Base-by-base conservation (phyloP, 106 monocot genomes). In the Allium sativum region DNA sequence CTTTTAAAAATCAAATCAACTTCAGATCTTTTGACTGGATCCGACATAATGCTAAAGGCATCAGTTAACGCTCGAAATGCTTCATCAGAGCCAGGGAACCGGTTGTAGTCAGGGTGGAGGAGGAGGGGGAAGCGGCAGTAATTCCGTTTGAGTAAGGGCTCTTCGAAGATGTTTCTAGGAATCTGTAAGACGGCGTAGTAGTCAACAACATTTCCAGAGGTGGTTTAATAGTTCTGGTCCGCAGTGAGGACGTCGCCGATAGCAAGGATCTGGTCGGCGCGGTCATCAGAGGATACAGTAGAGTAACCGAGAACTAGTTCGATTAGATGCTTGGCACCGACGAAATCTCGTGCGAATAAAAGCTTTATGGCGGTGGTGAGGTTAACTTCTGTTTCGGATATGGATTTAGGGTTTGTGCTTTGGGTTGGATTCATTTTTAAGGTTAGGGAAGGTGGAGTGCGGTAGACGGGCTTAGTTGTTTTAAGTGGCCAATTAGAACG, bases 41-140 rank as follows among this genome's bases (percentile, higher is more conserved):
- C 79, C 48, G 82, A 87, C 45, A 87, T 78, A 21, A 79, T 70
- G 61, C 47, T 45, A 68, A 53, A 86, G 4, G 81, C 81, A 9
- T 79, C 79, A 42, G 42, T 40, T 15, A 87, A 76, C 18, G 77
- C 45, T n/a, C 56, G 57, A 65, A 76, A 75, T 20, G 86, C 82
- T 7, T 66, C 31, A 19, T 70, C 77, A 22, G 79, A 70, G 6
- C 68, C 65, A 9, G 64, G 73, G 14, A 40, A 68, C 15, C 54
- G 56, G 65, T 76, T 75, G 20, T n/a, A 56, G 42, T 69, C 61
- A 3, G 78, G 76, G 42, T 65, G 69, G 63, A 86, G 82, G 48
- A 86, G 78, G 44, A 86, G 65, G 53, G 81, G 56, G 51, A 86
- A 81, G 45, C 63, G 72, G 48, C 72, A 56, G 50, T 65, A 57